Evolutionary conservation across 345 rosid species (phyloP).

Genomic region (Citrus cavaleriei): DNA sequence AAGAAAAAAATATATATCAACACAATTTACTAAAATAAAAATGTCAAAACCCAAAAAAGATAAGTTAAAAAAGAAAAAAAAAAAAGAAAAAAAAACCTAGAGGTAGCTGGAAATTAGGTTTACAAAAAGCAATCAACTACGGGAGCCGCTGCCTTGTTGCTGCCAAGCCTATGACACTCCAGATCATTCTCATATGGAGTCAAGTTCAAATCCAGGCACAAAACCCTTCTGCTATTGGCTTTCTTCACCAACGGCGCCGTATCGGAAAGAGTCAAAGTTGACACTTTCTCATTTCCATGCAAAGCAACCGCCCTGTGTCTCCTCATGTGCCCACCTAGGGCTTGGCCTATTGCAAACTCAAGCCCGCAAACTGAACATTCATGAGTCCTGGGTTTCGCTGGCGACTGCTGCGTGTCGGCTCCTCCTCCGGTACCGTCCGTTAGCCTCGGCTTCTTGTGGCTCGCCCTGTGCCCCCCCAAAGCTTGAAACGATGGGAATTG

Average conservation of each 20-base stretch:
- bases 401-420: constrained; percentile 6
- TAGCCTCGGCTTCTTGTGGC: constrained; percentile 62
- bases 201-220: constrained; percentile 63
- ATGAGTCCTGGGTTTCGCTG: constrained; percentile 55
- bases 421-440: not conserved
- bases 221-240: constrained; percentile 39
- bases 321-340: constrained; percentile 74
- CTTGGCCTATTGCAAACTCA: constrained; percentile 76
- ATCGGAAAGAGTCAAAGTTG: not conserved
- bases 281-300: constrained; percentile 12
- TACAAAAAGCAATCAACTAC: constrained; percentile 27
- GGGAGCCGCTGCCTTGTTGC: constrained; percentile 14
- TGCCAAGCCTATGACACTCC: constrained; percentile 40
- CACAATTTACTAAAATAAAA: not conserved
- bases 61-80: not conserved
- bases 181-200: constrained; percentile 65
- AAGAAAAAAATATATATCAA: not conserved
- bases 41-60: not conserved
- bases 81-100: not conserved
- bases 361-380: constrained; percentile 89
- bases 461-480: constrained; percentile 65
- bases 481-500: constrained; percentile 64
- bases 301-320: constrained; percentile 36
- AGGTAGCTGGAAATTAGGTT: not conserved
- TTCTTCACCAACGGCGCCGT: constrained; percentile 33